A percentile compares a stretch with the other conserved stretches of the same genome.
These are phyloP conservation scores for Phytopythium delawarense DNA, from an alignment of 352 stramenopile genomes.

Conservation along the genomic window DNA sequence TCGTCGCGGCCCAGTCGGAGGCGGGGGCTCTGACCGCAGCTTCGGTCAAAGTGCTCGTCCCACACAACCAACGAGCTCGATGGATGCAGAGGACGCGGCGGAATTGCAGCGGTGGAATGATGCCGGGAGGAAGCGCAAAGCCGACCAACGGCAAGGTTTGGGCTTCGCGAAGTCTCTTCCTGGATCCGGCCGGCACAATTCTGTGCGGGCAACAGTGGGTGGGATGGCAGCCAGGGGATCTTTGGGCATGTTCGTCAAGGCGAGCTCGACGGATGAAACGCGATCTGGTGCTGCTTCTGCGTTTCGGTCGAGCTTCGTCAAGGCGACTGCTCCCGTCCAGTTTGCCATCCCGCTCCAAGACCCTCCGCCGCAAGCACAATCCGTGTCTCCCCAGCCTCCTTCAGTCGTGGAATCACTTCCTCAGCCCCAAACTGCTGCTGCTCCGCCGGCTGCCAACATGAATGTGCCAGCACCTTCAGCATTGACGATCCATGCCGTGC, in stretches of 20 bases:
- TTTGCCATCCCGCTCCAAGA: background rate
- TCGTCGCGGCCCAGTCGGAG: conserved; percentile 23
- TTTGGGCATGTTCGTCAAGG: conserved; percentile 29
- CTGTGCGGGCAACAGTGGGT: background rate
- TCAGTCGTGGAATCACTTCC: background rate
- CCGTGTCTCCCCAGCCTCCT: background rate
- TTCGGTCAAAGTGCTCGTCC: background rate
- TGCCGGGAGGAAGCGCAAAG: conserved; percentile 50
- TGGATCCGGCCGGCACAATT: background rate
- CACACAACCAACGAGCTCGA: background rate
- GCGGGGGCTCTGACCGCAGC: background rate
- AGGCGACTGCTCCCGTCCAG: conserved; percentile 9
- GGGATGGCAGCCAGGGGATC: conserved; percentile 4
- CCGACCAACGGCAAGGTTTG: conserved; percentile 65
- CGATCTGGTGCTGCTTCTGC: conserved; percentile 6
- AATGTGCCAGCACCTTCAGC: background rate
- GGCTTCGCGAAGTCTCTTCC: conserved; percentile 34
- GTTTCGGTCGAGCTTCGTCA: conserved; percentile 36
- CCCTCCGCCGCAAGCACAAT: background rate
- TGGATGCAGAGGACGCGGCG: conserved; percentile 40
- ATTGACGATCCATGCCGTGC: background rate
- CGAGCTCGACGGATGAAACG: conserved; percentile 9
- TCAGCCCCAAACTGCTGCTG: background rate
- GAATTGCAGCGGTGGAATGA: conserved; percentile 61
- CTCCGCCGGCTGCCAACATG: background rate